Percentiles rank a stretch among this genome's conserved stretches.
These are phyloP conservation scores for Collybia nuda DNA, from an alignment of 768 basidiomycete species.

Conservation along the genomic window DNA sequence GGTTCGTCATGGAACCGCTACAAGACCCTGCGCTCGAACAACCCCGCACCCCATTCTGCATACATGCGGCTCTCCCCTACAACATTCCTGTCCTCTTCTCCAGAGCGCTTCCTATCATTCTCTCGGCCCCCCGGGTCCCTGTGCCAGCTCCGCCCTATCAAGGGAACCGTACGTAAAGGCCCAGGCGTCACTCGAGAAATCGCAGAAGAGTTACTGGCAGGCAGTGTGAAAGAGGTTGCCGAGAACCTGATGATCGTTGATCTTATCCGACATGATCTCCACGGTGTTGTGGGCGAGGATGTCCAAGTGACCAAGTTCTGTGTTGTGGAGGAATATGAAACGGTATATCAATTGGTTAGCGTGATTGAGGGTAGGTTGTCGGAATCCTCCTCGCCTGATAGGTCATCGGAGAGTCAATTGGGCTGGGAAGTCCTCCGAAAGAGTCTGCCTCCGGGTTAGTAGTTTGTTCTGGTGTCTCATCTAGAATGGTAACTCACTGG, in stretches of 20 bases:
- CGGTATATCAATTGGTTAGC: slow-evolving; percentile 94
- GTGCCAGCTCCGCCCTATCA: slow-evolving; percentile 91
- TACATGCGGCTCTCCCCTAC: slow-evolving; percentile 77
- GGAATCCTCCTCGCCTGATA: slow-evolving; percentile 22
- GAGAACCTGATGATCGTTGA: slow-evolving; percentile 99
- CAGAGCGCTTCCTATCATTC: slow-evolving; percentile 87
- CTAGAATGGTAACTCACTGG: not conserved
- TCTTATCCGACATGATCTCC: slow-evolving; percentile 89
- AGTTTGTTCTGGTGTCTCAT: not conserved
- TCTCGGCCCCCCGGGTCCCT: slow-evolving; percentile 58
- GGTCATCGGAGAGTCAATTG: slow-evolving; percentile 44
- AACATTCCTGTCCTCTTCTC: slow-evolving; percentile 81
- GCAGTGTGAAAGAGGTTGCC: slow-evolving; percentile 84
- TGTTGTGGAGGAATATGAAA: slow-evolving; percentile 86
- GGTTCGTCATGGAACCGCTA: slow-evolving; percentile 71
- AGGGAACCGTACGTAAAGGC: slow-evolving; percentile 82
- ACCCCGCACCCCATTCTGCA: slow-evolving; percentile 88
- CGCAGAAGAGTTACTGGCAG: slow-evolving; percentile 59
- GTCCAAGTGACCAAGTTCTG: slow-evolving; percentile 87
- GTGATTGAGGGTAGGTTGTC: slow-evolving; percentile 76
- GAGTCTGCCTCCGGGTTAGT: slow-evolving; percentile 83
- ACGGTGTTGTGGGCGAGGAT: slow-evolving; percentile 77
- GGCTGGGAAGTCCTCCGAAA: slow-evolving; percentile 78
- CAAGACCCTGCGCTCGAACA: slow-evolving; percentile 64
- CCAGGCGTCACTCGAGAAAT: slow-evolving; percentile 61